Evolutionary conservation across 2,329 filamentous ascomycete species (phyloP), one percentile per base, ranked within the genome.

Genomic region (Bimuria novae-zelandiae): DNA sequence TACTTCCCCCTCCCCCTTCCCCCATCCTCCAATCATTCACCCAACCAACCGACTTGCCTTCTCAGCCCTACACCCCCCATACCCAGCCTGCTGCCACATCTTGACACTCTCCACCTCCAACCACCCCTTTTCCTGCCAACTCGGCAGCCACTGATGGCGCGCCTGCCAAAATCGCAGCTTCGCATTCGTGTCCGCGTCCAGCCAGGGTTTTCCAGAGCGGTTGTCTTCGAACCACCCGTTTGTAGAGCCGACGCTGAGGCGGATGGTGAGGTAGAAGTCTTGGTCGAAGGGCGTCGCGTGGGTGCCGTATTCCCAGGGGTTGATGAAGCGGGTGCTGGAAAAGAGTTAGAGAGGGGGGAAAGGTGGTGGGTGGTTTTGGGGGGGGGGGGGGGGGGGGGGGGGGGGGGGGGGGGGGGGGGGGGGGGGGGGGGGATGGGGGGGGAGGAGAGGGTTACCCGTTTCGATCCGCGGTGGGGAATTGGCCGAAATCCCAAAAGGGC

Each of bases 201-300:
- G 79, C 90, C 90, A 95, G 1, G 90, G 90, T 79, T 95, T 95
- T 27, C 80, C 82, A 36, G 80, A 80, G 61, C 81, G 77, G 17
- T 86, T 84, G 69, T 95, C 89, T 65, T 87, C 78, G 67, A 94
- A 95, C 89, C 89, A 95, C 32, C 90, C 90, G 61, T 92, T 92
- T 19, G 87, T 90, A 44, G 85, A 85, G 25, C 89, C 89, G 7
- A 92, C 89, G 10, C 85, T 89, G 3, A 92, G 78, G 65, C 90
- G 90, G 51, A 93, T 70, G 61, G 92, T 87, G 40, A 93, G 81
- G 64, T 89, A 92, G 66, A 92, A 92, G 14, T 82, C 75, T 59
- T 89, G 81, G 66, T 92, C 89, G 63, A 93, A 93, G 0, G 89
- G 89, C 0, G 89, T 85, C 55, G 86, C 83, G 32, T 80, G 64